A percentile compares a stretch with the other conserved stretches of the same genome.
Evolutionary conservation across 305 asterid genomes (phyloP).

Genomic region (Solanum chacoense): DNA sequence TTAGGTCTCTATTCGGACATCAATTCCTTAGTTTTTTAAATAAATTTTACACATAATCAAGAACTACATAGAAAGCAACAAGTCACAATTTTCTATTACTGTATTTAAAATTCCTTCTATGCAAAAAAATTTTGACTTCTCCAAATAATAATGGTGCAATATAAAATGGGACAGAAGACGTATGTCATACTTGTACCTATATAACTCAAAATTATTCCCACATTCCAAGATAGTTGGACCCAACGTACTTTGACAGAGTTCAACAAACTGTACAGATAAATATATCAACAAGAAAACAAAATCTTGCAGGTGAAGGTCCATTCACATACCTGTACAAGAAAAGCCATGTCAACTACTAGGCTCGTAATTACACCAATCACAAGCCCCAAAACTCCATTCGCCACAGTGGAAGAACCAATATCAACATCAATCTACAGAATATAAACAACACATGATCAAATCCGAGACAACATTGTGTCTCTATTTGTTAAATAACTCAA

Average conservation of each 20-base stretch:
- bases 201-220: not conserved
- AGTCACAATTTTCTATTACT: not conserved
- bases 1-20: not conserved
- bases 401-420: constrained; percentile 93
- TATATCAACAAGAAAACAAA: not conserved
- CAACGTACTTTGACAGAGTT: not conserved
- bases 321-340: constrained; percentile 72
- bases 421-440: constrained; percentile 72
- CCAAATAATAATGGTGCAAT: not conserved
- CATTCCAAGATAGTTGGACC: not conserved
- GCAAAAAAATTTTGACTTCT: not conserved
- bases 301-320: not conserved
- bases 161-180: not conserved
- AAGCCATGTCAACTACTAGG: constrained; percentile 94
- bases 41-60: not conserved
- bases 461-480: not conserved
- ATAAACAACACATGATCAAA: not conserved
- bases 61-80: not conserved
- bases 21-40: not conserved
- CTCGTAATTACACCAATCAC: constrained; percentile 79
- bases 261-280: not conserved
- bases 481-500: not conserved
- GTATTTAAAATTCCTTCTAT: not conserved
- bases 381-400: constrained; percentile 95
- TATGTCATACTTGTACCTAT: not conserved